Conservation (phyloP, 148 eudicot genomes). For the Vaccinium darrowii region DNA sequence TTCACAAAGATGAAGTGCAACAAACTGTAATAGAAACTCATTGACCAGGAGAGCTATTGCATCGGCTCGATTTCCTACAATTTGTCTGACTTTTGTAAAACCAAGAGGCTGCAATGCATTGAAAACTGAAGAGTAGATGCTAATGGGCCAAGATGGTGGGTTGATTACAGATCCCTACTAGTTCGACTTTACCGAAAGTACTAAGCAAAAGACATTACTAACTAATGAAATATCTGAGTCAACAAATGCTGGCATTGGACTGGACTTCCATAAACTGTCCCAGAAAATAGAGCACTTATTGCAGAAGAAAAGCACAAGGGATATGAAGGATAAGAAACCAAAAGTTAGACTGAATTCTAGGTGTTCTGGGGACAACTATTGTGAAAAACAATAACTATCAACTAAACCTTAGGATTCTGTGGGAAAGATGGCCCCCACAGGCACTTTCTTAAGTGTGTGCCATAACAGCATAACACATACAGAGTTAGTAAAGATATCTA, state of each 20-base stretch:
- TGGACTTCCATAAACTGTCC: not conserved
- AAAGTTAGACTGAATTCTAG: not conserved
- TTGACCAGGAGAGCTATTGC: not conserved
- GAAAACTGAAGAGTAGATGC: no score
- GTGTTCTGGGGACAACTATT: not conserved
- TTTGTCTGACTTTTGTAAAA: no score
- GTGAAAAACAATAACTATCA: not conserved
- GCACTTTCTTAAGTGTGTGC: no score
- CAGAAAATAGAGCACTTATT: not conserved
- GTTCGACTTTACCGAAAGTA: not conserved
- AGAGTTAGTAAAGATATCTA: constrained; percentile 34
- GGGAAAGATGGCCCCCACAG: not conserved
- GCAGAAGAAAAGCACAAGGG: not conserved
- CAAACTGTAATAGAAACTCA: not conserved
- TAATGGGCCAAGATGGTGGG: no score
- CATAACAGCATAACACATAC: not conserved
- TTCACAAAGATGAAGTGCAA: not conserved
- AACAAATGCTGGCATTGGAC: not conserved
- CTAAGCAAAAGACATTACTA: not conserved
- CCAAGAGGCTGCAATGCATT: no score
- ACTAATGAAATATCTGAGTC: not conserved
- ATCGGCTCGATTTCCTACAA: no score
- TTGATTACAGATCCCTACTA: no score
- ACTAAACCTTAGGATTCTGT: not conserved
- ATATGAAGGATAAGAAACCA: not conserved